phyloP scores from a whole-genome alignment of 495 filamentous ascomycete genomes.

The Penicillium daleae region DNA sequence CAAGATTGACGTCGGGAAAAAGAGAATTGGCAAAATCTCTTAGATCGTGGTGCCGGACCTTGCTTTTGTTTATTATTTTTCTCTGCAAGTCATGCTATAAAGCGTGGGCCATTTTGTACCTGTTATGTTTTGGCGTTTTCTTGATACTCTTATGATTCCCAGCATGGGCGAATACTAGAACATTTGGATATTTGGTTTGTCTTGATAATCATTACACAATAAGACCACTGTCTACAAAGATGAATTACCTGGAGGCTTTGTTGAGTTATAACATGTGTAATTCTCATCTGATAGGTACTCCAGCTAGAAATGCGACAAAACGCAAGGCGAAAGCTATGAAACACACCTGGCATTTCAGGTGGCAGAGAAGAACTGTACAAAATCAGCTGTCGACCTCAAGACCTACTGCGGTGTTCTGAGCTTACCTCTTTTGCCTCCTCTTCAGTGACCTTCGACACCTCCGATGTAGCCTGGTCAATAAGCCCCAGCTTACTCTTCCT shows the following conservation, averaged over 20 bases:
- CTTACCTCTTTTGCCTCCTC: slow-evolving; percentile 69
- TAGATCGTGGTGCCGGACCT: slow-evolving; percentile 32
- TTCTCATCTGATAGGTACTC: slow-evolving; percentile 4
- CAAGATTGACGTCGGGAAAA: slow-evolving; percentile 84
- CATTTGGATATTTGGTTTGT: not conserved
- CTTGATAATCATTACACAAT: not conserved
- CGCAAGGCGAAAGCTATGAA: not conserved
- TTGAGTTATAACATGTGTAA: slow-evolving; percentile 3
- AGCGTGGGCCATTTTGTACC: not conserved
- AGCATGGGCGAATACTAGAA: slow-evolving; percentile 15
- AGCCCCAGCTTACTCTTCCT: slow-evolving; percentile 69
- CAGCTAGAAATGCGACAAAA: not conserved
- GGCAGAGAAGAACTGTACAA: slow-evolving; percentile 36
- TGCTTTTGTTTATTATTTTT: not conserved
- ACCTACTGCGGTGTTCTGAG: not conserved
- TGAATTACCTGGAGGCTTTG: not conserved
- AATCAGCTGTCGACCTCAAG: slow-evolving; percentile 14
- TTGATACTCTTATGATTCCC: slow-evolving; percentile 20
- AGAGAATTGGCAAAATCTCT: slow-evolving; percentile 75
- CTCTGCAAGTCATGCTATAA: slow-evolving; percentile 2
- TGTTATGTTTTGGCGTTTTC: slow-evolving; percentile 17
- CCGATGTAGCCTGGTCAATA: slow-evolving; percentile 64
- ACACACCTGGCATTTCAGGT: slow-evolving; percentile 17
- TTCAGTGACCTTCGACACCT: slow-evolving; percentile 64
- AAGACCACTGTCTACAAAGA: not conserved